These are phyloP conservation scores for Ophidiomyces ophidiicola DNA, from an alignment of 2,329 filamentous ascomycete species.

Conservation along the genomic window DNA sequence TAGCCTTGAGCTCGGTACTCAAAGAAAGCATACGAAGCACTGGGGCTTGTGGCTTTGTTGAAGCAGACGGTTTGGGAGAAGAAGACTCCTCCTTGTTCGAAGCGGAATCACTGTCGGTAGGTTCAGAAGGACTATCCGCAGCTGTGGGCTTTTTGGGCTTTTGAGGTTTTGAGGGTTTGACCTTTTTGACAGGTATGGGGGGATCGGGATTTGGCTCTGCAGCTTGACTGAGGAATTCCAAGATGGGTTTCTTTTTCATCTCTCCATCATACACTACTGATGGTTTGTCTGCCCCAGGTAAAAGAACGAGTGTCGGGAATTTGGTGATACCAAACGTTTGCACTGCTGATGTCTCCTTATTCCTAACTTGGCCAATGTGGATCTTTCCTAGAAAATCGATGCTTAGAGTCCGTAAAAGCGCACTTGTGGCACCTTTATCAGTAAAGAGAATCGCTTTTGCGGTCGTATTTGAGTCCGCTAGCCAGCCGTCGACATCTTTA, in stretches of 20 bases:
- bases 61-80: constrained; percentile 35
- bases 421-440: constrained; percentile 78
- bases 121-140: constrained; percentile 34
- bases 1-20: constrained; percentile 50
- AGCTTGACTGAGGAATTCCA: constrained; percentile 69
- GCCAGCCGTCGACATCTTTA: constrained; percentile 63
- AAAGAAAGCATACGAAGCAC: constrained; percentile 55
- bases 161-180: constrained; percentile 21
- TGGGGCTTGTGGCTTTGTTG: constrained; percentile 40
- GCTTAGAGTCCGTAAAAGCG: constrained; percentile 69
- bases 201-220: constrained; percentile 70
- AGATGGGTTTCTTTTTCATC: constrained; percentile 69
- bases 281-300: constrained; percentile 59
- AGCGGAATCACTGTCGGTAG: neutral
- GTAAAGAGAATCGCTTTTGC: constrained; percentile 87
- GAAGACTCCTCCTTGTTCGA: constrained; percentile 7
- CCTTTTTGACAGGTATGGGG: constrained; percentile 33
- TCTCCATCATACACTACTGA: constrained; percentile 66
- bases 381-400: constrained; percentile 81
- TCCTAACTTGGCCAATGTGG: constrained; percentile 66
- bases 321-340: constrained; percentile 62
- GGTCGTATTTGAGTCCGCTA: constrained; percentile 52
- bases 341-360: constrained; percentile 62
- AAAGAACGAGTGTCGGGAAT: constrained; percentile 68
- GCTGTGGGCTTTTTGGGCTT: constrained; percentile 38